Conservation (phyloP, 495 filamentous ascomycete species). For the Tuber borchii region DNA sequence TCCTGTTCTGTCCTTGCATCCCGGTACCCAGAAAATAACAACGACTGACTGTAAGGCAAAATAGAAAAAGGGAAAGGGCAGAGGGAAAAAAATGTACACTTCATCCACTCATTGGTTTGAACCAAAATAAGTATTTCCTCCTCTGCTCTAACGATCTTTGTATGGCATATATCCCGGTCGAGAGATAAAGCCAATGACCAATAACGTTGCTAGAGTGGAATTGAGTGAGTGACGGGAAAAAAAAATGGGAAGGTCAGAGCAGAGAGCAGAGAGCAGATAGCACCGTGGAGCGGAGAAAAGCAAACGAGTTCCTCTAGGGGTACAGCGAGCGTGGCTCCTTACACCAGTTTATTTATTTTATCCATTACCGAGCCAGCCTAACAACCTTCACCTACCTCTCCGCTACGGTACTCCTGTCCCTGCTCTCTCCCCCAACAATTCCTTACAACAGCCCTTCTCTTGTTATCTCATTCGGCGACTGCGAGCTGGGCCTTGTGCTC, state of each 20-base stretch:
- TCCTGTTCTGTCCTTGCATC: slow-evolving; percentile 30
- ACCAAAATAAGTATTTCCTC: slow-evolving; percentile 1
- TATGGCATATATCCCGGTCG: not conserved
- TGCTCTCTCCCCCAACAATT: not conserved
- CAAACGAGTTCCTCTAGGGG: not conserved
- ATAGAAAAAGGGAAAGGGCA: not conserved
- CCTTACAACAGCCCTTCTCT: not conserved
- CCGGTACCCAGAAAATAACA: slow-evolving; percentile 9
- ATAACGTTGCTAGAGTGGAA: not conserved
- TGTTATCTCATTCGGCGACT: not conserved
- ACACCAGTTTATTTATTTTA: not conserved
- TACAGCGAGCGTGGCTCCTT: slow-evolving; percentile 1
- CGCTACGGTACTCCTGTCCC: not conserved
- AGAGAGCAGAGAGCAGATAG: not conserved
- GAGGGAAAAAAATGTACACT: not conserved
- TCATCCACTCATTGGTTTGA: slow-evolving; percentile 1
- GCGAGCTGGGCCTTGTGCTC: not conserved
- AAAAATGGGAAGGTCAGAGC: not conserved
- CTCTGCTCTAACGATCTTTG: not conserved
- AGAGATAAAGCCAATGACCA: slow-evolving; percentile 1
- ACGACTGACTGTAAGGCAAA: not conserved
- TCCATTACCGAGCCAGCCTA: not conserved
- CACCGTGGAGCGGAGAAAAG: not conserved
- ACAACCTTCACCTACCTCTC: not conserved
- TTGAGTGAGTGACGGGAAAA: not conserved